Base-by-base conservation (phyloP, 345 rosid genomes). In the Camelina laxa region DNA sequence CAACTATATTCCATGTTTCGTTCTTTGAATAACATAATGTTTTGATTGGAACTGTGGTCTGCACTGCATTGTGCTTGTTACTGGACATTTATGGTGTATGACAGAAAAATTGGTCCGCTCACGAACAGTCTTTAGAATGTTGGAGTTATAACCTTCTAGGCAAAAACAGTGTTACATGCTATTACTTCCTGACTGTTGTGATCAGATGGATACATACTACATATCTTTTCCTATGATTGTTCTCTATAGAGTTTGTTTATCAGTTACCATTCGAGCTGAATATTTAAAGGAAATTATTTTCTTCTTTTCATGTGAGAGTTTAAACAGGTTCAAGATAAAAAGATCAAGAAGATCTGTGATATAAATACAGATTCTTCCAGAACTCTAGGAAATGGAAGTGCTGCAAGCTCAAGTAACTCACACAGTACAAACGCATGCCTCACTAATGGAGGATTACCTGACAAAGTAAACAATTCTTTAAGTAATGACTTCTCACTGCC, bases 241-340 rank as follows among this genome's bases (percentile, higher is more conserved):
- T 75, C 45, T 75, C 21, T 60, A 19, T 19, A 14, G 15, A 38
- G 17, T 14, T 38, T 75, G 50, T 60, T 50, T 69, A 47, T 22
- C 31, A 50, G 53, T 27, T 67, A 17, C 45, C 56, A 21, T 16
- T 35, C 12, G 9, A 33, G 58, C 45, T 53, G 69, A 50, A 54
- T 51, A 69, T 44, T 6, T 67, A 54, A 69, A 11, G 5, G 1
- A 1, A 4, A 6, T 53, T 44, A 2, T 10, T 47, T 68, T 67
- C 21, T 51, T 51, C 44, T 76, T 60, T 55, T 20, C 42, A 45
- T 70, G 35, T 61, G 53, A 42, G 48, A 42, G 16, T 48, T 48
- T 81, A 67, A 61, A 58, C 83, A 91, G 98, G 96, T 94, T 61
- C 97, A 90, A 84, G 97, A 94, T 56, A 91, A 88, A 87, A 90